phyloP scores from a whole-genome alignment of 495 filamentous ascomycete species.

The Symbiotaphrina buchneri region DNA sequence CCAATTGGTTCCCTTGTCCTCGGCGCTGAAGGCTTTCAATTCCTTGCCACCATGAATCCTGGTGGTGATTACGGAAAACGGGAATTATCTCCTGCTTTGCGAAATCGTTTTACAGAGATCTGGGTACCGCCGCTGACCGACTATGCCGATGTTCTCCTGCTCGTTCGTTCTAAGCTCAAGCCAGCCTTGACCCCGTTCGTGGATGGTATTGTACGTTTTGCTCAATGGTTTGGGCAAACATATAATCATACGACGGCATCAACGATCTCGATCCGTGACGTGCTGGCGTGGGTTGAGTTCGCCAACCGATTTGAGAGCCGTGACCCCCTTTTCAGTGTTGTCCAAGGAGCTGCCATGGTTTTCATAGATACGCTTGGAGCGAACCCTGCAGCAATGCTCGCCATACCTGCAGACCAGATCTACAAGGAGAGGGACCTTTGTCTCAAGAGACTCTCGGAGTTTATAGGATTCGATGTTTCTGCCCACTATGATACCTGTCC shows the following conservation, averaged over 20 bases:
- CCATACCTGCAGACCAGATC: slow-evolving; percentile 32
- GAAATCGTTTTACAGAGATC: slow-evolving; percentile 96
- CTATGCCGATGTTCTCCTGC: slow-evolving; percentile 65
- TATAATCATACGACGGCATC: slow-evolving; percentile 51
- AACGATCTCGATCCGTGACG: slow-evolving; percentile 71
- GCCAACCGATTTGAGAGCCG: slow-evolving; percentile 37
- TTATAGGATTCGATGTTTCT: slow-evolving; percentile 39
- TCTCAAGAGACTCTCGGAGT: slow-evolving; percentile 41
- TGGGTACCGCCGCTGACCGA: slow-evolving; percentile 82
- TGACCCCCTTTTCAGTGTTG: slow-evolving; percentile 32
- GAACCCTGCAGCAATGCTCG: slow-evolving; percentile 69
- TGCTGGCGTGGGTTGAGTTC: slow-evolving; percentile 86
- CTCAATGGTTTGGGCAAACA: slow-evolving; percentile 70
- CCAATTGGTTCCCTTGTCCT: slow-evolving; percentile 53
- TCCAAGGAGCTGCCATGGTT: slow-evolving; percentile 85
- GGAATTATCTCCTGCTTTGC: slow-evolving; percentile 82
- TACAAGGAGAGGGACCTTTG: slow-evolving; percentile 43
- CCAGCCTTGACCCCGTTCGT: slow-evolving; percentile 24
- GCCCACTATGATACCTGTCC: too few relatives aligned
- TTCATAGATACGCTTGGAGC: slow-evolving; percentile 90
- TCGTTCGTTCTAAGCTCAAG: slow-evolving; percentile 52
- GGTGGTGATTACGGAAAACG: slow-evolving; percentile 96
- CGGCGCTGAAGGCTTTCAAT: slow-evolving; percentile 73
- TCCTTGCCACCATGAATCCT: slow-evolving; percentile 97
- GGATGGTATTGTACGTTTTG: slow-evolving; percentile 54